phyloP scores from a whole-genome alignment of 805 yeast species.

The Henningerozyma blattae region DNA sequence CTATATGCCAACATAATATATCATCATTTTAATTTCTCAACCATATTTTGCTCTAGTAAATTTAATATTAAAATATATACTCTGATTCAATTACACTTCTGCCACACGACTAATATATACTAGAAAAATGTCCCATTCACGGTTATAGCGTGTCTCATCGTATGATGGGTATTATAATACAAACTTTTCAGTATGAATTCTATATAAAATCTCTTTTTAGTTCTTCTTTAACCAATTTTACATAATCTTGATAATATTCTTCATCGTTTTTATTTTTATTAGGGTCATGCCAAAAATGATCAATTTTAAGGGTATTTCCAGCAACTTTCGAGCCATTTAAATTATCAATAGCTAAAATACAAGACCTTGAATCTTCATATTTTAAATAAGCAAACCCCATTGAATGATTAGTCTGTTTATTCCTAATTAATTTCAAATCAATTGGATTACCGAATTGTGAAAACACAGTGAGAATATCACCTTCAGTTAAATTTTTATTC shows the following conservation, averaged over 20 bases:
- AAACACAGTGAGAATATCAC: conserved; percentile 65
- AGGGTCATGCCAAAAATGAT: conserved; percentile 55
- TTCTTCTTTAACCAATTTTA: neutral
- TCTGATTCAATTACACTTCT: too few species aligned
- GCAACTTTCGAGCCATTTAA: conserved; percentile 54
- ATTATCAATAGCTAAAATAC: conserved; percentile 81
- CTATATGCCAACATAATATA: too few species aligned
- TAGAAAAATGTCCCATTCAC: too few species aligned
- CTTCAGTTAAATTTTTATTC: conserved; percentile 52
- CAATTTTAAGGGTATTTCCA: conserved; percentile 47
- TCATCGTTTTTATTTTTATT: neutral
- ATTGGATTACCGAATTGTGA: conserved; percentile 87
- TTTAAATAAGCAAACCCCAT: conserved; percentile 73
- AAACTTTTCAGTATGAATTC: too few species aligned
- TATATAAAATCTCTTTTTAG: neutral
- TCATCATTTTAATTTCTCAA: too few species aligned
- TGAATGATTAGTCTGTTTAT: conserved; percentile 50
- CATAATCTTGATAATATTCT: neutral
- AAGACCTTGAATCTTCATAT: conserved; percentile 70
- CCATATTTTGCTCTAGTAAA: too few species aligned
- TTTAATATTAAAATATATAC: too few species aligned
- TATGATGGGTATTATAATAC: too few species aligned
- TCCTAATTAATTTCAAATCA: conserved; percentile 57
- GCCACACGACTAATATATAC: too few species aligned
- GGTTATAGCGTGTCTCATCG: too few species aligned